phyloP scores from a whole-genome alignment of 805 yeast genomes.

The Candida alai region DNA sequence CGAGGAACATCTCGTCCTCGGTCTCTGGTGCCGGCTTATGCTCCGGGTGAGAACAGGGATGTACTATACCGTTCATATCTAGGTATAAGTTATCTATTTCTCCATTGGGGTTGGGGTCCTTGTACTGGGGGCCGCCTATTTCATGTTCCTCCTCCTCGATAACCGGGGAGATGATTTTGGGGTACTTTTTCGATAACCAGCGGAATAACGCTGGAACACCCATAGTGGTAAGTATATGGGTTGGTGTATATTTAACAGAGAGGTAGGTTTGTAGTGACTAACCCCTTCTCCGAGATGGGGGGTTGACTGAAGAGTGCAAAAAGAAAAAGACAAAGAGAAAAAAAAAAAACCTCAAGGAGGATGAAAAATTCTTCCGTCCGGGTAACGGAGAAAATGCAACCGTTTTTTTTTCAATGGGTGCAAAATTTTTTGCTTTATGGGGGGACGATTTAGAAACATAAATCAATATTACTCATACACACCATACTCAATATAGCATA shows the following conservation, averaged over 20 bases:
- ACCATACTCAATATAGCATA: no score
- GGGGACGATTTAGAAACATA: no score
- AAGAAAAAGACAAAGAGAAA: no score
- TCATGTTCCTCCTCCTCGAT: slow-evolving; percentile 71
- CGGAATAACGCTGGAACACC: slow-evolving; percentile 98
- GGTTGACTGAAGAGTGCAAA: no score
- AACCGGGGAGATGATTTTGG: slow-evolving; percentile 90
- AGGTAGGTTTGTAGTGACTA: neutral
- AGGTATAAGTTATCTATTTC: slow-evolving; percentile 90
- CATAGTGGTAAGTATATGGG: no score
- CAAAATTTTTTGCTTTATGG: no score
- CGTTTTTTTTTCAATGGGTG: no score
- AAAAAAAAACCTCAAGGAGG: no score
- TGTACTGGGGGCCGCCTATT: slow-evolving; percentile 59
- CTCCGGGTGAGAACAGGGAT: slow-evolving; percentile 98
- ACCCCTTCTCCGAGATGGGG: neutral
- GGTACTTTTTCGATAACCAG: slow-evolving; percentile 91
- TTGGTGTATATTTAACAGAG: no score
- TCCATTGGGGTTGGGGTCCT: slow-evolving; percentile 87
- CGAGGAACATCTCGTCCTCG: slow-evolving; percentile 95
- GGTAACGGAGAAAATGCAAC: no score
- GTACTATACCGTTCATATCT: slow-evolving; percentile 99
- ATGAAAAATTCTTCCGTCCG: no score
- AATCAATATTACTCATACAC: no score
- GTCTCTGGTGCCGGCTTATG: slow-evolving; percentile 93